Percentiles rank a stretch among this genome's conserved stretches.
phyloP scores from a whole-genome alignment of 176 grass and related monocot genomes.

The Oropetium thomaeum region DNA sequence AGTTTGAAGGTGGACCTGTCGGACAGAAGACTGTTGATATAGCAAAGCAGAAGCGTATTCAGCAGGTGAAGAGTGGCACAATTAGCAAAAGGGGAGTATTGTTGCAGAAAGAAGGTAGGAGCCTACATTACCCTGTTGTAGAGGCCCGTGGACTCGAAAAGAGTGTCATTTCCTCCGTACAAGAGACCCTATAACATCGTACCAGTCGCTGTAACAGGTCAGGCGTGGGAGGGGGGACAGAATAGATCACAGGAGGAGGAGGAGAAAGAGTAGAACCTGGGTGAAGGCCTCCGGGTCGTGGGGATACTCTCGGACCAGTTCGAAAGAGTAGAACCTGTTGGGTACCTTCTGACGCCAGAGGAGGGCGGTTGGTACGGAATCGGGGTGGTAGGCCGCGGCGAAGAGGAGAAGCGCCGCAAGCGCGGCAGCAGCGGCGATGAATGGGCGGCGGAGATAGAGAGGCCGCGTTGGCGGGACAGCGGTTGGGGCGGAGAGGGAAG shows the following conservation, averaged over 20 bases:
- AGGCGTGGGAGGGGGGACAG: too few species aligned
- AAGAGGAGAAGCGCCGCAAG: not conserved
- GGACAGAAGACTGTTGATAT: conserved; percentile 64
- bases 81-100: not conserved
- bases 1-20: conserved; percentile 50
- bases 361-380: not conserved
- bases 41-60: not conserved
- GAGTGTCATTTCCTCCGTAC: conserved; percentile 79
- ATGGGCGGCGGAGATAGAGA: conserved; percentile 15
- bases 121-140: conserved; percentile 51
- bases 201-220: too few species aligned
- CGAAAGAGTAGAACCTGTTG: conserved; percentile 65
- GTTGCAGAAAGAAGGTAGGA: not conserved
- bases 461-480: not conserved
- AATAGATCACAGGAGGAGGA: not conserved
- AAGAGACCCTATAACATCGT: conserved; percentile 88
- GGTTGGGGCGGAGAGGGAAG: not conserved
- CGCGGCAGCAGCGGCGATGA: not conserved
- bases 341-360: not conserved
- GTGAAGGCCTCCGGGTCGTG: conserved; percentile 86
- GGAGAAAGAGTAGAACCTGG: conserved; percentile 29
- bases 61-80: not conserved
- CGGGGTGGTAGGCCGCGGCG: conserved; percentile 18
- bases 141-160: conserved; percentile 89
- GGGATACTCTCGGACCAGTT: conserved; percentile 72